Base-by-base conservation (phyloP, 1,284 basidiomycete genomes). In the Lignosus rhinocerotis region DNA sequence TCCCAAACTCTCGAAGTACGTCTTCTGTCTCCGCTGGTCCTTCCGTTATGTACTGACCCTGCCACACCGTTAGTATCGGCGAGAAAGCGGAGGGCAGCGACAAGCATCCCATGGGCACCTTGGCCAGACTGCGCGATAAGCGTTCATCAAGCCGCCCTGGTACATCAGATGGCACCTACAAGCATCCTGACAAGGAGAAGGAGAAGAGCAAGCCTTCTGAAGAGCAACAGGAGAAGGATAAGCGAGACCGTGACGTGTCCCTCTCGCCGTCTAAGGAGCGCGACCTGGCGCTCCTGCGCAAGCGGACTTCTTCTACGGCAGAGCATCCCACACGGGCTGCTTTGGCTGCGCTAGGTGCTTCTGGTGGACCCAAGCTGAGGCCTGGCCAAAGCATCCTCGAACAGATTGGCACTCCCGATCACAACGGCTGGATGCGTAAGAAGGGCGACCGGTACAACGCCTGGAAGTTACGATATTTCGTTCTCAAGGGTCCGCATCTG, bases 341-440 rank as follows among this genome's bases (percentile, higher is more conserved):
- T 50, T 38, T 58, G 19, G 46, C 58, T 44, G 44, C 60, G 32
- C 38, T 60, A 33, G 58, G 47, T 43, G 60, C 60, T 0, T 55
- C 56, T 11, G 72, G 68, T 45, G 70, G 68, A 8, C 69, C 71
- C 43, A 73, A 72, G 0, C 71, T 90, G 59, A 86, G 85, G 70
- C 78, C 81, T 42, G 88, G 88, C 0, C 79, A 82, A 74, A 90
- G 82, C 64, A 90, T 96, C 39, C 73, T 96, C 49, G 86, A 92
- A 61, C 92, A 95, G 75, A 95, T 98, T 63, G 94, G 95, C 14
- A 83, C 83, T 42, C 87, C 93, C 14, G 95, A 98, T 75, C 87
- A 92, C 71, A 79, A 82, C 25, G 95, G 97, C 9, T 98, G 94
- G 90, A 90, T 99, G 87, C 84, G 92, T 72, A 99, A 99, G 83